These are phyloP conservation scores for Elasticomyces elasticus DNA, from an alignment of 495 filamentous ascomycete species.

Conservation along the genomic window DNA sequence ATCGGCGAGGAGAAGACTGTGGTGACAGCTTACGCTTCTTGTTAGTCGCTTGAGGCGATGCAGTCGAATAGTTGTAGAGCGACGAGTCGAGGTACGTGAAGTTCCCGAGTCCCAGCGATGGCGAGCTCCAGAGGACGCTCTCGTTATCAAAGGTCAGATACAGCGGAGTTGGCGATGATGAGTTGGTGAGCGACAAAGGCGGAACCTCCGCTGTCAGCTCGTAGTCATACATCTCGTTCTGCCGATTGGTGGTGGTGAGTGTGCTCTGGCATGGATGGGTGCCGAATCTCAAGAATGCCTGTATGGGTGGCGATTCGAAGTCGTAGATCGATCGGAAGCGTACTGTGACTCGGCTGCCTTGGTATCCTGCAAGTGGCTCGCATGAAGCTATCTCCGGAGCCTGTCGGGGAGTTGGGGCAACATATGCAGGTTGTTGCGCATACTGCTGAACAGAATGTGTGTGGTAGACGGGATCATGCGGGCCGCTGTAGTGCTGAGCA, in stretches of 20 bases:
- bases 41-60: conserved; percentile 27
- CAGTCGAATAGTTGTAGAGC: conserved; percentile 20
- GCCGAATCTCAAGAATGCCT: conserved; percentile 65
- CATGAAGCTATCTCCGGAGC: conserved; percentile 56
- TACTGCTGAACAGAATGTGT: conserved; percentile 23
- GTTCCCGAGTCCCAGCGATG: conserved; percentile 41
- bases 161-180: conserved; percentile 59
- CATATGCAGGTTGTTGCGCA: conserved; percentile 38
- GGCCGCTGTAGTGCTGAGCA: conserved; percentile 25
- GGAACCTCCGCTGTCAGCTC: conserved; percentile 65
- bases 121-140: conserved; percentile 5
- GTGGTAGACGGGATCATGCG: conserved; percentile 39
- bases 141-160: conserved; percentile 49
- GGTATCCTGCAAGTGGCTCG: conserved; percentile 53
- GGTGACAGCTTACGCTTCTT: conserved; percentile 48
- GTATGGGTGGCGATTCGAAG: conserved; percentile 44
- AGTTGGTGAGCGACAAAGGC: conserved; percentile 54
- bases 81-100: conserved; percentile 60
- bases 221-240: conserved; percentile 56
- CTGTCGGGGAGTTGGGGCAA: conserved; percentile 43
- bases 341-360: conserved; percentile 60
- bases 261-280: conserved; percentile 54
- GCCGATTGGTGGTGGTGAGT: conserved; percentile 50
- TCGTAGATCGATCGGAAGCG: conserved; percentile 68
- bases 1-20: conserved; percentile 36